These are phyloP conservation scores for Pseudonitzschia multiseries DNA, from an alignment of 108 stramenopile genomes.

Conservation along the genomic window DNA sequence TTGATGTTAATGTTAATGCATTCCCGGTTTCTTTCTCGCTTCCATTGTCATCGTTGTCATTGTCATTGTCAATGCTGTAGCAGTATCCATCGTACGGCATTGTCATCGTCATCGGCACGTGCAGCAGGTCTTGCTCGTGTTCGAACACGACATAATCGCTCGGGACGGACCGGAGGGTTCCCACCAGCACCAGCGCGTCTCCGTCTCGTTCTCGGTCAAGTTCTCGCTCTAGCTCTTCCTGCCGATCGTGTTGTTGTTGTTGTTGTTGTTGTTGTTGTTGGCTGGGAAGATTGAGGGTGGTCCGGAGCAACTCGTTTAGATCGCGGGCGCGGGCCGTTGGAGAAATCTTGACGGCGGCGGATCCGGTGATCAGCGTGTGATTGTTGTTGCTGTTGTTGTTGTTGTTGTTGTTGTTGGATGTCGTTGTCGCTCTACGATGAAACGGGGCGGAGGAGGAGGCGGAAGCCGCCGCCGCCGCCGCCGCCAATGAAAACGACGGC, in stretches of 20 bases:
- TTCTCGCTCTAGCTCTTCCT: no score
- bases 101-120: not conserved
- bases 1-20: no score
- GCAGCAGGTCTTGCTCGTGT: conserved; percentile 22
- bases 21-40: no score
- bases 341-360: conserved; percentile 52
- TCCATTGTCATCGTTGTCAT: no score
- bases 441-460: no score
- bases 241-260: not conserved
- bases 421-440: no score
- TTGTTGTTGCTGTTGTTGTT: not conserved
- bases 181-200: conserved; percentile 55
- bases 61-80: no score
- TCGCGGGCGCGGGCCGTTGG: conserved; percentile 44
- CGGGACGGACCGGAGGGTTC: conserved; percentile 53
- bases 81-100: no score
- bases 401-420: no score
- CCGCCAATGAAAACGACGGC: conserved; percentile 13
- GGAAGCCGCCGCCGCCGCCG: no score
- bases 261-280: not conserved
- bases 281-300: conserved; percentile 36
- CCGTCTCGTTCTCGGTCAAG: not conserved
- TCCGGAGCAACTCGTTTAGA: conserved; percentile 48
- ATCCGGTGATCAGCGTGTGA: conserved; percentile 44
- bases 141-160: conserved; percentile 51